These are phyloP conservation scores for Paecilomyces dactylethromorphus DNA, from an alignment of 2,329 filamentous ascomycete genomes.

Conservation along the genomic window DNA sequence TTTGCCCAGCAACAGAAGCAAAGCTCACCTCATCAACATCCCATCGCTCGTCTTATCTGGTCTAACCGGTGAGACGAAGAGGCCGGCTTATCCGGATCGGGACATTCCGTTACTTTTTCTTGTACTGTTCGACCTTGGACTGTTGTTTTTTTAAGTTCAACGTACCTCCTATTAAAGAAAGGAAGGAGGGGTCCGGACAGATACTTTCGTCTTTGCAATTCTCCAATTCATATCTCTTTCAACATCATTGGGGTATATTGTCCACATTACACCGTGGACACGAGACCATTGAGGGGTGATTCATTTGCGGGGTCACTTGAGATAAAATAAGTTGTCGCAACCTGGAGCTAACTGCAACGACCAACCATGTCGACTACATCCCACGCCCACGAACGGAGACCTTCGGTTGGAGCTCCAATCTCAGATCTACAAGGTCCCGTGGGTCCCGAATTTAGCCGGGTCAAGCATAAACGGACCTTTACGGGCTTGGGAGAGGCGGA, in stretches of 20 bases:
- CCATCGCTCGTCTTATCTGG: neutral
- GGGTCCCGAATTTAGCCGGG: conserved; percentile 77
- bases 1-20: too few species aligned
- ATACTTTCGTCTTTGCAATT: too few species aligned
- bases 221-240: too few species aligned
- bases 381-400: conserved; percentile 62
- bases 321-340: neutral
- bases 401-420: conserved; percentile 75
- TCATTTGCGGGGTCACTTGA: neutral
- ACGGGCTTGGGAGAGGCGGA: conserved; percentile 87
- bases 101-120: neutral
- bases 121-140: neutral
- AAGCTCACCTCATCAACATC: neutral
- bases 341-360: neutral
- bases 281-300: neutral
- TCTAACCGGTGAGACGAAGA: neutral
- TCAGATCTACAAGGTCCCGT: conserved; percentile 80
- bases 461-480: conserved; percentile 95
- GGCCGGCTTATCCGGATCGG: neutral
- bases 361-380: neutral
- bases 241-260: neutral
- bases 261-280: too few species aligned
- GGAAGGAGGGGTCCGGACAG: too few species aligned
- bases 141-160: neutral
- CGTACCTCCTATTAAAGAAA: neutral